A percentile compares a stretch with the other conserved stretches of the same genome.
Evolutionary conservation across 805 yeast genomes (phyloP).

Genomic region (Metschnikowia vanudenii): DNA sequence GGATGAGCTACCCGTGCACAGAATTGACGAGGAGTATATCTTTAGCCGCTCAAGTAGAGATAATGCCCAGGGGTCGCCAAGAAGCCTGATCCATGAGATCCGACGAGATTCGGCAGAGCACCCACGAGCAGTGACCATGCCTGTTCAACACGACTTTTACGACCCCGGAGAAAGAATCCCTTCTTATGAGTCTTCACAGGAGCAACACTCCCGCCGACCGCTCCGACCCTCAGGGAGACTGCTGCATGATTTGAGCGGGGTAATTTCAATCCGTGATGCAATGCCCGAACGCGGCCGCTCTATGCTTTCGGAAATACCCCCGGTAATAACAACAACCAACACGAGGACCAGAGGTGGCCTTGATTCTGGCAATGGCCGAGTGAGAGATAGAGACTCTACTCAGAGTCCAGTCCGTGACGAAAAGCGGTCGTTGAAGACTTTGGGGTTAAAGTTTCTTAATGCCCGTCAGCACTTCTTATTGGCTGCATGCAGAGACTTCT

Average conservation of each 20-base stretch:
- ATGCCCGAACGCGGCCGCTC: constrained; percentile 4
- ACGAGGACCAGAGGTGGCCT: constrained; percentile 4
- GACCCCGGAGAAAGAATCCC: constrained; percentile 41
- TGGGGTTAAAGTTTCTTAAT: constrained; percentile 69
- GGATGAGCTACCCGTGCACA: constrained; percentile 13
- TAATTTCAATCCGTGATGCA: neutral
- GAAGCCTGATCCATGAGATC: constrained; percentile 2
- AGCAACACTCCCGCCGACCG: constrained; percentile 19
- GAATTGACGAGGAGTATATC: constrained; percentile 14
- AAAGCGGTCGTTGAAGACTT: constrained; percentile 42
- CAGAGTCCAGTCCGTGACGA: constrained; percentile 17
- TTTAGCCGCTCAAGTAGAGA: constrained; percentile 8
- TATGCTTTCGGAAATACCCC: constrained; percentile 10
- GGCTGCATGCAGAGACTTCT: constrained; percentile 76
- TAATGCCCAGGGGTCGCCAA: neutral
- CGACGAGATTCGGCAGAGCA: constrained; percentile 3
- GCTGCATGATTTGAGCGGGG: constrained; percentile 6
- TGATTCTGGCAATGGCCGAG: constrained; percentile 2
- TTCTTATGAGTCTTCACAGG: constrained; percentile 42
- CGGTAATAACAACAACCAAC: constrained; percentile 14
- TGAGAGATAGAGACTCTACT: constrained; percentile 12
- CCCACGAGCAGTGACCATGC: constrained; percentile 10
- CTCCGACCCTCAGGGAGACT: constrained; percentile 8
- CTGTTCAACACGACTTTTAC: constrained; percentile 15
- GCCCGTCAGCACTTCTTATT: constrained; percentile 74